These are phyloP conservation scores for Pythium pyrilobum DNA, from an alignment of 352 stramenopile genomes.

Conservation along the genomic window DNA sequence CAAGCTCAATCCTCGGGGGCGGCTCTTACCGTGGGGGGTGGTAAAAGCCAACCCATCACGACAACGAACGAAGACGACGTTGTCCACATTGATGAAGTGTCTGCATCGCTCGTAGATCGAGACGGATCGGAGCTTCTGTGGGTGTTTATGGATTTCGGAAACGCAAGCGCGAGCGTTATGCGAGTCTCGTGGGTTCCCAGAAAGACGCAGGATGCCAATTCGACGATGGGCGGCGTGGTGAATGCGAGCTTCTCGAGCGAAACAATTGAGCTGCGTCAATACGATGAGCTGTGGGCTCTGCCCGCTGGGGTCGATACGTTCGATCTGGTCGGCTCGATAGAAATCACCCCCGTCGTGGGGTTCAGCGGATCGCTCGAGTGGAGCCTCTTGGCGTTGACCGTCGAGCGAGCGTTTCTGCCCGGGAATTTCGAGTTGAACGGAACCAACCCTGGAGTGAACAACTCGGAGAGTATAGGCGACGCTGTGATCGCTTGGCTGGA, in stretches of 20 bases:
- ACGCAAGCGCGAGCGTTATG: background rate
- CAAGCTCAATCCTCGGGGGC: slow-evolving; percentile 1
- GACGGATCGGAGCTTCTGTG: slow-evolving; percentile 17
- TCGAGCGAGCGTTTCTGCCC: slow-evolving; percentile 5
- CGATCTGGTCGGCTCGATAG: slow-evolving; percentile 3
- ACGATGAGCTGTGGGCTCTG: background rate
- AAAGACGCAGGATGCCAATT: background rate
- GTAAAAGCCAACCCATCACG: background rate
- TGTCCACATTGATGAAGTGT: background rate
- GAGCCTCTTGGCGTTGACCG: background rate
- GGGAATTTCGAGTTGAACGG: background rate
- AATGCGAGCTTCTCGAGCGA: background rate
- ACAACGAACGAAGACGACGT: slow-evolving; percentile 11
- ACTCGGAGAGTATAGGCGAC: background rate
- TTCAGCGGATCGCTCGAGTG: slow-evolving; percentile 8
- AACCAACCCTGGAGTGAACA: background rate
- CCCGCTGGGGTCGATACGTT: background rate
- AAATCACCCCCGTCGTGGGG: slow-evolving; percentile 4
- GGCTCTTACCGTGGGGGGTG: background rate
- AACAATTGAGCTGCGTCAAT: background rate
- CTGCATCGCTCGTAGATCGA: slow-evolving; percentile 8
- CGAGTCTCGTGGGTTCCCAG: slow-evolving; percentile 12
- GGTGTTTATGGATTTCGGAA: slow-evolving; percentile 12
- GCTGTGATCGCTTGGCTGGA: background rate
- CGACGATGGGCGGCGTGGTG: too few relatives aligned